Base-by-base conservation (phyloP, 345 rosid genomes). In the Kernera saxatilis region DNA sequence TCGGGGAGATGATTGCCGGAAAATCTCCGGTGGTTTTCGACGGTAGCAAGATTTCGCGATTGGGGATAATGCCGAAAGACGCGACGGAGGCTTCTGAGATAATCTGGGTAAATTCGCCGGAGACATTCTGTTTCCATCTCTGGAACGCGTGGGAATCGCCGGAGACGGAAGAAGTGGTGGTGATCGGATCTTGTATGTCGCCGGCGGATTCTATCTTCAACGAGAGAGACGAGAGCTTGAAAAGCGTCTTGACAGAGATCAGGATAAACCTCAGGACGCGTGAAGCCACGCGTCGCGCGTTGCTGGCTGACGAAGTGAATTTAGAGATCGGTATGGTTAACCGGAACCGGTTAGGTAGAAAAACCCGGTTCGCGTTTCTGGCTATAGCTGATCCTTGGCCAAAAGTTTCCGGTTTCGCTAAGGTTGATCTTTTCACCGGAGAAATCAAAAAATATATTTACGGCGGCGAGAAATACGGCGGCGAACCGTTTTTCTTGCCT, bases 321-420 rank as follows among this genome's bases (percentile, higher is more conserved):
- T 79, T 93, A 15, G 98, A 93, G 60, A 94, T 96, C 1, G 98
- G 98, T 51, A 93, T 93, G 98, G 98, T 93, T 65, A 91, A 91
- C 80, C 69, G 86, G 2, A 89, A 91, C 87, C 62, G 23, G 48
- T 82, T 93, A 5, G 98, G 98, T 13, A 79, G 94, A 43, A 84
- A 81, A 73, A 86, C 97, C 78, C 89, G 65, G 53, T 91, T 64
- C 55, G 97, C 92, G 4, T 93, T 84, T 76, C 73, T 93, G 5
- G 98, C 98, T 21, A 80, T 93, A 30, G 97, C 90, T 8, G 97
- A 93, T 68, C 97, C 97, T 1, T 93, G 98, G 98, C 98, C 98
- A 0, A 93, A 87, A 45, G 98, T 93, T 1, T 84, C 88, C 1
- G 98, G 98, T 23, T 89, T 93, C 39, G 94, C 96, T 0, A 93